These are phyloP conservation scores for Podosphaera xanthii DNA, from an alignment of 2,329 filamentous ascomycete species.

Conservation along the genomic window DNA sequence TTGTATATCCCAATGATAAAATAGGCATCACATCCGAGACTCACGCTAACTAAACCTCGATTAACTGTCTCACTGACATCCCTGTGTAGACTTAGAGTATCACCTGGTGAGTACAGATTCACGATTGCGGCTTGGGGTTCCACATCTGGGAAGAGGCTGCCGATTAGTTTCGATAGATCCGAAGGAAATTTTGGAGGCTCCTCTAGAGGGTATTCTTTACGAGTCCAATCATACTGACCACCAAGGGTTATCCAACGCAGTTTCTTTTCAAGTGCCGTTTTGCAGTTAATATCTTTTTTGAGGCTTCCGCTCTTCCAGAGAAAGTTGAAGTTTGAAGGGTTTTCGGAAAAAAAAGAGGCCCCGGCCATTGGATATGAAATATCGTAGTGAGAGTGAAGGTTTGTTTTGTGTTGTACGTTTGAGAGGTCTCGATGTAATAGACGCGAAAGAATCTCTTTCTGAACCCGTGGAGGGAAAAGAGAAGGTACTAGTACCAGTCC, in stretches of 20 bases:
- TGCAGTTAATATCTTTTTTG: slow-evolving; percentile 51
- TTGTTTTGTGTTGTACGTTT: slow-evolving; percentile 56
- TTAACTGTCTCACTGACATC: slow-evolving; percentile 77
- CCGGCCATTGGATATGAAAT: slow-evolving; percentile 32
- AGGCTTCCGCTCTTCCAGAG: slow-evolving; percentile 44
- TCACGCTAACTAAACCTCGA: slow-evolving; percentile 61
- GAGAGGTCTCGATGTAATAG: slow-evolving; percentile 61
- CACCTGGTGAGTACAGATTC: slow-evolving; percentile 76
- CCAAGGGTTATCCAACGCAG: slow-evolving; percentile 88
- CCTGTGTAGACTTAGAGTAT: slow-evolving; percentile 78
- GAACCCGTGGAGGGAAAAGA: slow-evolving; percentile 45
- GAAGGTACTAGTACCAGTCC: slow-evolving; percentile 60
- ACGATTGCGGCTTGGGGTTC: slow-evolving; percentile 74
- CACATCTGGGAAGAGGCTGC: slow-evolving; percentile 51
- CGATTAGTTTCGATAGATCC: slow-evolving; percentile 47
- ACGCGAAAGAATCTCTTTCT: slow-evolving; percentile 45
- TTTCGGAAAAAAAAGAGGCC: slow-evolving; percentile 31
- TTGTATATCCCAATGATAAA: slow-evolving; percentile 52
- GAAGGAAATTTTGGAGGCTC: slow-evolving; percentile 47
- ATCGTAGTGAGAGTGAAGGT: slow-evolving; percentile 66
- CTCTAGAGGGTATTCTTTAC: slow-evolving; percentile 54
- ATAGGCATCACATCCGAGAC: slow-evolving; percentile 70
- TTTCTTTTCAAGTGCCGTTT: slow-evolving; percentile 52
- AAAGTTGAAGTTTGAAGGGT: slow-evolving; percentile 30
- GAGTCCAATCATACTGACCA: slow-evolving; percentile 91